Evolutionary conservation across 1,139 yeast species (phyloP).

Genomic region (Suhomyces ambrosiae): DNA sequence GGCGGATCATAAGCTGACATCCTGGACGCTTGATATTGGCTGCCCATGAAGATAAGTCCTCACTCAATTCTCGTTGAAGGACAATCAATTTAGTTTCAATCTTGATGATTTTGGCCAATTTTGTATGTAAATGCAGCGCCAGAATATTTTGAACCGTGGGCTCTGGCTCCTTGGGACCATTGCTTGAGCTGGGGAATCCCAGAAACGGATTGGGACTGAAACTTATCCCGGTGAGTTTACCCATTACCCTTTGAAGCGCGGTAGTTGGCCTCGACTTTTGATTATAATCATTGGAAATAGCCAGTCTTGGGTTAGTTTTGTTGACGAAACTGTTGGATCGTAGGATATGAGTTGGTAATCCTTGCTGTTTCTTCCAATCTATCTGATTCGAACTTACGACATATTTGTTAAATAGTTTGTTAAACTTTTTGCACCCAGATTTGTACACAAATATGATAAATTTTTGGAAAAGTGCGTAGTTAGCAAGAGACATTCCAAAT

Average conservation of each 20-base stretch:
- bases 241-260: conserved; percentile 33
- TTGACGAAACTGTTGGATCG: too few relatives aligned
- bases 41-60: conserved; percentile 46
- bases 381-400: too few relatives aligned
- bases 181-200: conserved; percentile 2
- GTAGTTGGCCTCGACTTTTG: conserved; percentile 30
- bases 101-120: conserved; percentile 36
- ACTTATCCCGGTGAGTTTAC: conserved; percentile 23
- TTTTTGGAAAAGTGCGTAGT: too few relatives aligned
- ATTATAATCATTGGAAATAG: conserved; percentile 1
- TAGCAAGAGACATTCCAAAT: too few relatives aligned
- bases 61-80: conserved; percentile 37
- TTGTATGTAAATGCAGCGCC: conserved; percentile 24
- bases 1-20: conserved; percentile 40
- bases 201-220: conserved; percentile 1
- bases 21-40: conserved; percentile 40
- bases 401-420: too few relatives aligned
- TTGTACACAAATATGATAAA: too few relatives aligned
- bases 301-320: background rate
- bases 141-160: conserved; percentile 5
- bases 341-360: too few relatives aligned
- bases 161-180: conserved; percentile 2
- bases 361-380: too few relatives aligned
- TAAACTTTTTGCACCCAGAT: too few relatives aligned
- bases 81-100: conserved; percentile 34